Evolutionary conservation across 2,329 filamentous ascomycete species (phyloP), one percentile per base, ranked within the genome.

Genomic region (Aspergillus sojae): DNA sequence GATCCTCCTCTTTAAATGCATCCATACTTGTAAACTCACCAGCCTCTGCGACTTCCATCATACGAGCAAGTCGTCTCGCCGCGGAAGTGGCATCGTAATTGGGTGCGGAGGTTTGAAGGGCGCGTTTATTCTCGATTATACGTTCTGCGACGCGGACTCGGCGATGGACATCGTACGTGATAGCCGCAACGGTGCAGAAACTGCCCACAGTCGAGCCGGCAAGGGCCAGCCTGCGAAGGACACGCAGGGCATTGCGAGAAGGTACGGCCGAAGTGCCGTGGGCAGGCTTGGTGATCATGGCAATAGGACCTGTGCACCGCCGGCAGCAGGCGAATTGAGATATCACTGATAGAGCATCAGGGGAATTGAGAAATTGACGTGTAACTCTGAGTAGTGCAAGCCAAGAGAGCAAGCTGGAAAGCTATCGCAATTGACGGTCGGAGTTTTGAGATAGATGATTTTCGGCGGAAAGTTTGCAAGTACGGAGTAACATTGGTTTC

Each of bases 1-100:
- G 57, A 45, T 72, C 70, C 59, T 72, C 68, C 61, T 71, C 62
- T 53, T 75, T 78, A 66, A 77, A 68, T 23, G 77, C 77, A 11
- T 75, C 75, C 54, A 80, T 56, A 0, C 79, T 77, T 61, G 76
- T 72, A 48, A 80, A 80, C 26, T 81, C 78, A 1, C 78, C 79
- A 2, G 77, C 75, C 62, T 81, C 80, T 2, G 80, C 80, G 3
- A 79, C 78, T 54, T 80, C 78, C 65, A 81, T 78, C 78, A 81
- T 81, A 12, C 71, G 70, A 7, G 76, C 74, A 11, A 81, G 69
- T 43, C 75, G 71, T 48, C 66, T 72, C 23, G 78, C 75, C 16
- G 78, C 74, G 46, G 74, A 71, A 26, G 74, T 76, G 54, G 78
- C 75, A 78, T 78, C 72, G 69, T 80, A 80, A 56, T 78, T 77